Evolutionary conservation across 768 basidiomycete species (phyloP), one percentile per base, ranked within the genome.

Genomic region (Lepiota venenata): DNA sequence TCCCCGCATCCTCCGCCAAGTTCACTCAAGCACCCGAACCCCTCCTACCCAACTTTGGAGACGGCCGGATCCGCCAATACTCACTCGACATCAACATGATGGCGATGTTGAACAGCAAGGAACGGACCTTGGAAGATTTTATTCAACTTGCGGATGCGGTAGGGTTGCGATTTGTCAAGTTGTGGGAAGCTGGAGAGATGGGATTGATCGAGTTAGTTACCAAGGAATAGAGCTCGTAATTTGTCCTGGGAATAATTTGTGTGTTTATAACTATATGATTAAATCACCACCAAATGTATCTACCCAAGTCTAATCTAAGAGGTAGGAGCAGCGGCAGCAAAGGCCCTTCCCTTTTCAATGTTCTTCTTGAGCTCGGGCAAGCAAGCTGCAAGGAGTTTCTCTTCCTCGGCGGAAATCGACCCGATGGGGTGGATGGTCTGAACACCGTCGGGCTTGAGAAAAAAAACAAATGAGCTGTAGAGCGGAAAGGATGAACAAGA

Each of bases 321-420:
- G 8, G 29, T 20, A 4, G 22, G 12, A 11, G n/a, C 32, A 14
- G 32, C 21, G 16, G 44, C 47, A 36, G 82, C 87, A 59, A 91
- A 92, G 41, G 81, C 79, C 72, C 79, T 84, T 73, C 94, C 94
- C 85, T 94, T 98, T 74, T 91, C 90, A 64, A 98, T 96, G 84
- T 97, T 98, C 85, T 91, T 94, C 84, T 91, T 90, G 64, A 99
- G 83, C 62, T 93, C 92, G 60, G 92, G 91, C 64, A 94, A 69
- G 78, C 89, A 92, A 29, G 87, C 93, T 21, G 84, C 87, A 64
- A 99, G 75, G 55, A 97, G 80, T 68, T 83, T 82, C 80, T 94
- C 71, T 77, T 99, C 97, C 66, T 87, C 81, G 27, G 84, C 76
- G 32, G 92, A 81, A 62, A 99, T 63, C 32, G 78, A 64, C 32